Percentiles rank a stretch among this genome's conserved stretches.
Evolutionary conservation across 257 asterid genomes (phyloP).

Genomic region (Handroanthus guayacan): DNA sequence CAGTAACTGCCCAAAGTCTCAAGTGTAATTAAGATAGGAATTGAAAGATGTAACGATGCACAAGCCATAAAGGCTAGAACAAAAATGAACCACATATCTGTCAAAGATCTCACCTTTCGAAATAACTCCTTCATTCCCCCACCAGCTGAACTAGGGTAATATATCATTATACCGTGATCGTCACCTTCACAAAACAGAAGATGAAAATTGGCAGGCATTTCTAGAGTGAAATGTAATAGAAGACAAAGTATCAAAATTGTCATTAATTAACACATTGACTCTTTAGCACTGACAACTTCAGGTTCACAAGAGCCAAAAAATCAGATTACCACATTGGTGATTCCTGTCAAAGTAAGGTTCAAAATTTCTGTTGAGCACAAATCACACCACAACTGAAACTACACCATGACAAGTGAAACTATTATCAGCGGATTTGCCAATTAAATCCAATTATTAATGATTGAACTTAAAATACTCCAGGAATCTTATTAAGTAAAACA

Average conservation of each 20-base stretch:
- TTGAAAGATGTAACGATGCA: slow-evolving; percentile 25
- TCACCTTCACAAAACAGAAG: slow-evolving; percentile 70
- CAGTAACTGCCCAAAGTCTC: slow-evolving; percentile 5
- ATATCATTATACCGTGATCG: slow-evolving; percentile 95
- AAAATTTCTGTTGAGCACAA: slow-evolving; percentile 14
- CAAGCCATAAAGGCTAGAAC: slow-evolving; percentile 5
- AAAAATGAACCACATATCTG: slow-evolving; percentile 23
- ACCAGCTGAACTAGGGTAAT: slow-evolving; percentile 98
- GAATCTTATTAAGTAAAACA: neutral
- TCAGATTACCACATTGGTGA: neutral
- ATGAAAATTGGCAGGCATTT: slow-evolving; percentile 40
- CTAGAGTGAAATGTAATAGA: slow-evolving; percentile 27
- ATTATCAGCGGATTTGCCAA: neutral
- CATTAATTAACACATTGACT: slow-evolving; percentile 13
- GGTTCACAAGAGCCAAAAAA: slow-evolving; percentile 14
- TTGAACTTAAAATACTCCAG: neutral
- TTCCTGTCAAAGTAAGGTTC: neutral
- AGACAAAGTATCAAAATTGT: slow-evolving; percentile 3
- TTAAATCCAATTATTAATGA: neutral
- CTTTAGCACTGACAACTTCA: slow-evolving; percentile 19
- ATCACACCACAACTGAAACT: neutral
- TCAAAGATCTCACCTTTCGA: slow-evolving; percentile 71
- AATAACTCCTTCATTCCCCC: slow-evolving; percentile 97
- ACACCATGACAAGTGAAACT: neutral
- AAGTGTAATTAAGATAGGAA: neutral